Conservation (phyloP, 2,329 filamentous ascomycete genomes). For the Graphilbum ipis-grandicollis region DNA sequence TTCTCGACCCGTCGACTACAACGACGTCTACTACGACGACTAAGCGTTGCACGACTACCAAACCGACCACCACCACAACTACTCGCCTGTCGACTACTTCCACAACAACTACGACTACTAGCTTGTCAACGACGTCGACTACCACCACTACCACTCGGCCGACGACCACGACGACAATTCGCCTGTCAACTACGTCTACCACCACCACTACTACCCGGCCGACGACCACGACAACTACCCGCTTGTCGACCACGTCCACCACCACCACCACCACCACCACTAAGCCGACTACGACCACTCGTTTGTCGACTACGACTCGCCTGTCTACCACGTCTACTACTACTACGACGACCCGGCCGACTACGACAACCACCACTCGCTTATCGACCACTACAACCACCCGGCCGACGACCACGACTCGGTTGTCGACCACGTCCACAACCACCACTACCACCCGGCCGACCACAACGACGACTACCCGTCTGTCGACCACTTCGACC, state of each 20-base stretch:
- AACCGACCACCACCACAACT: constrained; percentile 2
- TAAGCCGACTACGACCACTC: too few species aligned
- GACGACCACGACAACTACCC: constrained; percentile 3
- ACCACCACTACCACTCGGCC: constrained; percentile 4
- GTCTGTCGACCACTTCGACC: too few species aligned
- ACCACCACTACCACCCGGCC: too few species aligned
- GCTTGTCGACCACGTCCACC: constrained; percentile 3
- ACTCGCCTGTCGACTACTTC: constrained; percentile 1
- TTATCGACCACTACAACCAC: too few species aligned
- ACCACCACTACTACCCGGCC: constrained; percentile 3
- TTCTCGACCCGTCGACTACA: background rate
- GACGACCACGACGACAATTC: constrained; percentile 4
- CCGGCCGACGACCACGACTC: too few species aligned
- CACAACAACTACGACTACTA: constrained; percentile 3
- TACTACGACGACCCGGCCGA: too few species aligned
- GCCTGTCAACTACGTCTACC: constrained; percentile 1
- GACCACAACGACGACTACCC: too few species aligned
- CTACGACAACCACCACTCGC: too few species aligned
- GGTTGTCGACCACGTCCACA: too few species aligned
- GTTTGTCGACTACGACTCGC: too few species aligned
- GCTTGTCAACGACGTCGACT: constrained; percentile 6
- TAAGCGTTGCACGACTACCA: constrained; percentile 4
- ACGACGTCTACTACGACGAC: constrained; percentile 7
- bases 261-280: too few species aligned
- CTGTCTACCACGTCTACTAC: too few species aligned